A percentile compares a stretch with the other conserved stretches of the same genome.
phyloP scores from a whole-genome alignment of 495 filamentous ascomycete genomes.

The Xylaria bambusicola region DNA sequence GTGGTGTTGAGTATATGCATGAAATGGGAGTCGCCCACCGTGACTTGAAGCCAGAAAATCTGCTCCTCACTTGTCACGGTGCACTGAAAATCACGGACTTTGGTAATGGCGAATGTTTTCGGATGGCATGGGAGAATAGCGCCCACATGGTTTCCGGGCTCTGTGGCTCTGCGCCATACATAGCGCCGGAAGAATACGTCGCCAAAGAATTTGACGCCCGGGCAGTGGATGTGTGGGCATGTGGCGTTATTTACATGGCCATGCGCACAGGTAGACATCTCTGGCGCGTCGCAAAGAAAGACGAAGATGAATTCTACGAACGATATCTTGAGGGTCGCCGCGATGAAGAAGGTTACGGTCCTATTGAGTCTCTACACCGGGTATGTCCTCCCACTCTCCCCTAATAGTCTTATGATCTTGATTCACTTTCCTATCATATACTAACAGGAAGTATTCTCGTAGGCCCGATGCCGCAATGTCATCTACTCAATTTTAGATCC shows the following conservation, averaged over 20 bases:
- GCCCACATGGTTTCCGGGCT: constrained; percentile 97
- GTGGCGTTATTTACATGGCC: constrained; percentile 99
- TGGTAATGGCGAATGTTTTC: constrained; percentile 98
- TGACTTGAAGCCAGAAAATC: constrained; percentile 96
- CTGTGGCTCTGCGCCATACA: constrained; percentile 95
- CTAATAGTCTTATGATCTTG: background rate
- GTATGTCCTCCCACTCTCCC: constrained; percentile 64
- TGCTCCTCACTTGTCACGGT: constrained; percentile 89
- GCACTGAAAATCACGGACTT: constrained; percentile 99
- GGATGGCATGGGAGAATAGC: constrained; percentile 99
- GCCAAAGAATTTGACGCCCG: constrained; percentile 95
- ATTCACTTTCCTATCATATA: constrained; percentile 18
- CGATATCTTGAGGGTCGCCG: constrained; percentile 89
- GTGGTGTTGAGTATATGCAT: constrained; percentile 98
- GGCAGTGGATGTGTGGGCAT: constrained; percentile 97
- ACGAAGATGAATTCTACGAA: constrained; percentile 95
- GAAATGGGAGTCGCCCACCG: constrained; percentile 99
- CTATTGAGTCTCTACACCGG: constrained; percentile 92
- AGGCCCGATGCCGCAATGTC: constrained; percentile 97
- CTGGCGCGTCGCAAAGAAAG: constrained; percentile 93
- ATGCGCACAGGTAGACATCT: constrained; percentile 96
- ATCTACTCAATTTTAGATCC: constrained; percentile 98
- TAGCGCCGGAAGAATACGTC: constrained; percentile 93
- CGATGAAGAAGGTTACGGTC: constrained; percentile 92
- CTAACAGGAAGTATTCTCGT: constrained; percentile 15